Percentiles rank a stretch among this genome's conserved stretches.
Evolutionary conservation across 768 basidiomycete species (phyloP).

Genomic region (Trametes cingulata): DNA sequence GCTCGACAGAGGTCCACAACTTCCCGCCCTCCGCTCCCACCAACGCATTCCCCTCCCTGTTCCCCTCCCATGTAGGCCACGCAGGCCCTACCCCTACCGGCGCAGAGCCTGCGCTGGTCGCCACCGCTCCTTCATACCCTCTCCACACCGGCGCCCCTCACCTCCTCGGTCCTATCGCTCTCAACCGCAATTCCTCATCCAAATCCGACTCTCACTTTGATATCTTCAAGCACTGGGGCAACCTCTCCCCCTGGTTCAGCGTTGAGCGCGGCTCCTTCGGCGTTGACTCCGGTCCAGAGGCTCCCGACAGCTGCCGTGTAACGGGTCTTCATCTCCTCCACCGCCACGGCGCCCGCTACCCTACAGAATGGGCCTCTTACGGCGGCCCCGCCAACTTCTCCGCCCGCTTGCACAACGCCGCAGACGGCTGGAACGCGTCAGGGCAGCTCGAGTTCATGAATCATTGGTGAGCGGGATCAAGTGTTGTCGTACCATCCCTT

Average conservation of each 20-base stretch:
- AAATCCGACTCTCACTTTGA: conserved; percentile 46
- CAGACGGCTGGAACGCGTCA: conserved; percentile 61
- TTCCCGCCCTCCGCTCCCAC: conserved; percentile 77
- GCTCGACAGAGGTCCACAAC: conserved; percentile 66
- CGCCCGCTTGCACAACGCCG: conserved; percentile 51
- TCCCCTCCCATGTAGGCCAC: conserved; percentile 78
- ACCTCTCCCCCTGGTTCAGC: conserved; percentile 85
- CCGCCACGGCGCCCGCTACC: conserved; percentile 75
- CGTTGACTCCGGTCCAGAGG: conserved; percentile 66
- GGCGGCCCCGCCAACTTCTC: conserved; percentile 65
- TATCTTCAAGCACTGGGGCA: conserved; percentile 80
- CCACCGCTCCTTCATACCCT: conserved; percentile 78
- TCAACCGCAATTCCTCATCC: conserved; percentile 27
- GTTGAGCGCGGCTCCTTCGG: conserved; percentile 67
- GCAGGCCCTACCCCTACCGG: conserved; percentile 79
- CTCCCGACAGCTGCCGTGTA: conserved; percentile 68
- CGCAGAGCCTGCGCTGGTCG: conserved; percentile 70
- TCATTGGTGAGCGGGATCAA: conserved; percentile 56
- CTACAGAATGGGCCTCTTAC: conserved; percentile 62
- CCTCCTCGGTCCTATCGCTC: conserved; percentile 48
- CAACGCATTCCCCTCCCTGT: conserved; percentile 68
- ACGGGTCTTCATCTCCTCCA: conserved; percentile 80
- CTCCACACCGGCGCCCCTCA: conserved; percentile 69
- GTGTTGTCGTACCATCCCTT: neutral
- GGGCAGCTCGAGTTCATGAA: conserved; percentile 78